phyloP scores from a whole-genome alignment of 305 asterid species.

The Fraxinus sp. region DNA sequence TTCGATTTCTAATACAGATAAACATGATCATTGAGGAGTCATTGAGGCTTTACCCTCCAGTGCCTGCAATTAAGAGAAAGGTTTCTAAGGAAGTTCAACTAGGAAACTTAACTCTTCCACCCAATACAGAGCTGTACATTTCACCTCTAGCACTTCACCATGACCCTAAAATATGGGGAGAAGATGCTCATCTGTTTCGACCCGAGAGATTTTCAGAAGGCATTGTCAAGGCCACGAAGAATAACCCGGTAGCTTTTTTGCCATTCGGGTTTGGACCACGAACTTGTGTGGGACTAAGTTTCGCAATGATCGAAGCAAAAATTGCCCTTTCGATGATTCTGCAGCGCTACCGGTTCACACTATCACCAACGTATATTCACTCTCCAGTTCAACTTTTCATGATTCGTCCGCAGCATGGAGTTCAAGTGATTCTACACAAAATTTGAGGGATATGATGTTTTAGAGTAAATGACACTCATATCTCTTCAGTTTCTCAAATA shows the following conservation, averaged over 20 bases:
- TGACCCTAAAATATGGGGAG: slow-evolving; percentile 59
- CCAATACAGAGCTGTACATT: slow-evolving; percentile 44
- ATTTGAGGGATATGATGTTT: slow-evolving; percentile 21
- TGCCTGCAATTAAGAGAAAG: slow-evolving; percentile 49
- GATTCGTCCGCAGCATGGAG: slow-evolving; percentile 65
- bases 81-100: slow-evolving; percentile 39
- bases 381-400: slow-evolving; percentile 55
- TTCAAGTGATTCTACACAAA: slow-evolving; percentile 49
- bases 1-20: slow-evolving; percentile 33
- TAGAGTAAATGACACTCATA: not conserved
- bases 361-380: slow-evolving; percentile 59
- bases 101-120: slow-evolving; percentile 46
- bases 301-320: slow-evolving; percentile 58
- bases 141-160: slow-evolving; percentile 59
- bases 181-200: slow-evolving; percentile 50
- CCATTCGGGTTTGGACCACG: slow-evolving; percentile 68
- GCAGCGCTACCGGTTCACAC: slow-evolving; percentile 45
- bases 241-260: slow-evolving; percentile 41
- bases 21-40: slow-evolving; percentile 63
- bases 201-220: slow-evolving; percentile 63
- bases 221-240: slow-evolving; percentile 37
- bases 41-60: slow-evolving; percentile 64
- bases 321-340: slow-evolving; percentile 66
- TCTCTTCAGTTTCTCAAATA: not conserved
- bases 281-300: slow-evolving; percentile 60